phyloP scores from a whole-genome alignment of 2,329 filamentous ascomycete species.

The Mariannaea elegans region DNA sequence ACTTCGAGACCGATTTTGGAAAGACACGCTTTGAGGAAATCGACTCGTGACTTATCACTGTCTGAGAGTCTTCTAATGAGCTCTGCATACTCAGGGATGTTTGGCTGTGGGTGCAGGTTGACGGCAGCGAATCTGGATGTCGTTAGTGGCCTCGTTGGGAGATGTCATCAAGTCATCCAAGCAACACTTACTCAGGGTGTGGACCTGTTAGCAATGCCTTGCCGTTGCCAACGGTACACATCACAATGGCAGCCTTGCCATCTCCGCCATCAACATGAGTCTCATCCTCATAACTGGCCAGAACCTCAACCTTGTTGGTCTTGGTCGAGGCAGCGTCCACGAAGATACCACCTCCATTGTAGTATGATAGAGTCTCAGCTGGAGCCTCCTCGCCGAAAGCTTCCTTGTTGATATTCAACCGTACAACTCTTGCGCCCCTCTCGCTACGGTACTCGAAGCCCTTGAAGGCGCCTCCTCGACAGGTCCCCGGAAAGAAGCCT shows the following conservation, averaged over 20 bases:
- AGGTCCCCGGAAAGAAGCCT: slow-evolving; percentile 86
- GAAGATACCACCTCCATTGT: slow-evolving; percentile 95
- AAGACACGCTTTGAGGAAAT: slow-evolving; percentile 83
- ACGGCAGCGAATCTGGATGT: slow-evolving; percentile 76
- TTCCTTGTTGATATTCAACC: slow-evolving; percentile 70
- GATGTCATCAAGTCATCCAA: background rate
- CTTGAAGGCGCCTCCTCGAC: slow-evolving; percentile 84
- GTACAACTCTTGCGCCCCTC: slow-evolving; percentile 77
- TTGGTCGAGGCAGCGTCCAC: slow-evolving; percentile 75
- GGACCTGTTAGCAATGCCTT: slow-evolving; percentile 83
- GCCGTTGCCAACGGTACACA: slow-evolving; percentile 84
- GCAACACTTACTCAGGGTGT: slow-evolving; percentile 79
- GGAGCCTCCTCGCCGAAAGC: slow-evolving; percentile 66
- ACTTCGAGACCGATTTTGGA: slow-evolving; percentile 83
- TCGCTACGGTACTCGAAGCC: slow-evolving; percentile 95
- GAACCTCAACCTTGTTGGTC: slow-evolving; percentile 75
- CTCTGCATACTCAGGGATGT: slow-evolving; percentile 73
- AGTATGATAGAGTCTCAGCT: slow-evolving; percentile 78
- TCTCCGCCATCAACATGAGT: slow-evolving; percentile 80
- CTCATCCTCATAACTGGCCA: slow-evolving; percentile 81
- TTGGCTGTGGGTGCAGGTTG: slow-evolving; percentile 76
- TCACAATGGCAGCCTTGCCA: slow-evolving; percentile 81
- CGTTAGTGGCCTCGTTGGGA: background rate
- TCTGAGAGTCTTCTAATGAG: slow-evolving; percentile 73
- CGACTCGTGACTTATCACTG: slow-evolving; percentile 74